phyloP scores from a whole-genome alignment of 495 filamentous ascomycete genomes.

The Aspergillus nidulans region DNA sequence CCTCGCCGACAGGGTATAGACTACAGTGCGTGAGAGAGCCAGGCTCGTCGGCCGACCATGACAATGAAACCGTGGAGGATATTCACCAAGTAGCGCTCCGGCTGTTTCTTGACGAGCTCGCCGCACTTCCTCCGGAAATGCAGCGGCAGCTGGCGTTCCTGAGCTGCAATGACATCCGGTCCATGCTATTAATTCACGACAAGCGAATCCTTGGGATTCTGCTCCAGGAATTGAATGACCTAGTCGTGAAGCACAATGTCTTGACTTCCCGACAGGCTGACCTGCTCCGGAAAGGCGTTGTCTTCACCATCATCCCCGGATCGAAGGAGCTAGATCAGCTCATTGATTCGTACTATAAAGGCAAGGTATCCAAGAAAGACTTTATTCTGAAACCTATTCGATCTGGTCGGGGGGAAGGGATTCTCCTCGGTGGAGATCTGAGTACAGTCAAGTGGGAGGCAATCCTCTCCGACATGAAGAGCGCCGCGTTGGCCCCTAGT shows the following conservation, averaged over 20 bases:
- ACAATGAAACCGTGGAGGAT: constrained; percentile 30
- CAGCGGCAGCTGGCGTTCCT: constrained; percentile 25
- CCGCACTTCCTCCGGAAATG: constrained; percentile 23
- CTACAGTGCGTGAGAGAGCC: too few species aligned
- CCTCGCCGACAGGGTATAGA: too few species aligned
- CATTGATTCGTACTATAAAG: constrained; percentile 3
- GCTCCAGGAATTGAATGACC: constrained; percentile 27
- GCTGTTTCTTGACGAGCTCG: constrained; percentile 39
- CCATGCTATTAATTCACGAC: constrained; percentile 40
- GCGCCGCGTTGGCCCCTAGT: not conserved
- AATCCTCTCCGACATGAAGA: constrained; percentile 13
- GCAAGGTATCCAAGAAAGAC: constrained; percentile 16
- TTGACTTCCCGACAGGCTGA: constrained; percentile 25
- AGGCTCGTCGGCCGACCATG: too few species aligned
- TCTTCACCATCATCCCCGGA: constrained; percentile 20
- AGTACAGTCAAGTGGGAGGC: constrained; percentile 22
- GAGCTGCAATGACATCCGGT: constrained; percentile 43
- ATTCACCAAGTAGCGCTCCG: constrained; percentile 40
- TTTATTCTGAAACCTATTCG: constrained; percentile 38
- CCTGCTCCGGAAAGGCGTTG: constrained; percentile 23
- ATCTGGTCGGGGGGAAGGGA: constrained; percentile 38
- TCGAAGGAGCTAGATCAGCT: constrained; percentile 13
- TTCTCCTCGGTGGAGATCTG: constrained; percentile 38
- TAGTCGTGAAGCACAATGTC: constrained; percentile 21
- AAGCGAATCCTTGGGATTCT: constrained; percentile 45